Conservation (phyloP, 441 rosid genomes). For the Gossypium davidsonii region DNA sequence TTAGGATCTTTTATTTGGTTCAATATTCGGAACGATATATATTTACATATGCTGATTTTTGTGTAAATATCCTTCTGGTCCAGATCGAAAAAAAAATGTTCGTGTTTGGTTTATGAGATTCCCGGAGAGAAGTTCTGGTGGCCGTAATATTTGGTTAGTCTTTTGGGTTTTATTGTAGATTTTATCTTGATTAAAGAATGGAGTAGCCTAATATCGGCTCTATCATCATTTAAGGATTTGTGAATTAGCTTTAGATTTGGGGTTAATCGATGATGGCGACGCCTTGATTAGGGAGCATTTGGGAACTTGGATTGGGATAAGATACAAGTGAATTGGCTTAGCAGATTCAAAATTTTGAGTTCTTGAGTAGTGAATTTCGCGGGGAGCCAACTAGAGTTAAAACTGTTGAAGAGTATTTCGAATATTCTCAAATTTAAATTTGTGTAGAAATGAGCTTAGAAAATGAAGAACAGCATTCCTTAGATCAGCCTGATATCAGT, state of each 20-base stretch:
- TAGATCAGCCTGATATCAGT: slow-evolving; percentile 34
- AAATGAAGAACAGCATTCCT: slow-evolving; percentile 33
- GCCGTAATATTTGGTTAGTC: not conserved
- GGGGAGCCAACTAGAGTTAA: not conserved
- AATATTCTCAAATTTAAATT: not conserved
- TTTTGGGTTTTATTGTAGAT: slow-evolving; percentile 21
- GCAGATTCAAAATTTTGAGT: slow-evolving; percentile 8
- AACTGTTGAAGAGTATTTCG: slow-evolving; percentile 1
- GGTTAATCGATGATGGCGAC: not conserved
- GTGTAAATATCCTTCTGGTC: slow-evolving; percentile 6
- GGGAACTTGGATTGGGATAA: not conserved
- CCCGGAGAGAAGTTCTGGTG: slow-evolving; percentile 8
- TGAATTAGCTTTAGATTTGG: slow-evolving; percentile 7
- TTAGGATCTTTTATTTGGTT: slow-evolving; percentile 18
- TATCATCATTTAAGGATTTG: slow-evolving; percentile 12
- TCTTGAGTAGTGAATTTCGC: slow-evolving; percentile 9
- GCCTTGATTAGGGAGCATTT: not conserved
- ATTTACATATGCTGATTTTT: slow-evolving; percentile 22
- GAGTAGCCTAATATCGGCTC: slow-evolving; percentile 26
- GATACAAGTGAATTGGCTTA: slow-evolving; percentile 10
- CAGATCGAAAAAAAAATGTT: slow-evolving; percentile 17
- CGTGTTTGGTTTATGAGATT: slow-evolving; percentile 15
- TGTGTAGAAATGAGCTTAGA: slow-evolving; percentile 55
- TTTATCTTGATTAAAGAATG: slow-evolving; percentile 32
- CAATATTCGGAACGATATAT: slow-evolving; percentile 8